These are phyloP conservation scores for Xylaria cubensis DNA, from an alignment of 495 filamentous ascomycete species.

Conservation along the genomic window DNA sequence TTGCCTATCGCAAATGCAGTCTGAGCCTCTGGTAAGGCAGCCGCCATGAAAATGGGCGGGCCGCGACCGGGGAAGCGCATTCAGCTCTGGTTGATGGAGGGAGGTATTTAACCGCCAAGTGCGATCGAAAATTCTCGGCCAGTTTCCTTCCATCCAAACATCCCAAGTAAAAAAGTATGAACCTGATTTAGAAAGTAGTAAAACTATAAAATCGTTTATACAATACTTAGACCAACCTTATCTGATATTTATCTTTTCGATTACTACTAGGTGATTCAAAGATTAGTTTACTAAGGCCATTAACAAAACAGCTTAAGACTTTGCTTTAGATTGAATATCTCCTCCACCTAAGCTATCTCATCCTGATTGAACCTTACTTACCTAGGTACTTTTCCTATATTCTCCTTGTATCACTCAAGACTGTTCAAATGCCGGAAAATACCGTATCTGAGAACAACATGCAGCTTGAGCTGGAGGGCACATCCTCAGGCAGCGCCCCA, in stretches of 20 bases:
- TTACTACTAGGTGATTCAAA: neutral
- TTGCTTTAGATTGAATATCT: too few relatives aligned
- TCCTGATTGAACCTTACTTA: neutral
- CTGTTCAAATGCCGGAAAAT: neutral
- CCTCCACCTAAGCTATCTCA: neutral
- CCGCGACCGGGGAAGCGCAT: neutral
- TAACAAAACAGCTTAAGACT: neutral
- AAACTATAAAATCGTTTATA: neutral
- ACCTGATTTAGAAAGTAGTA: neutral
- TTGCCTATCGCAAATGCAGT: neutral
- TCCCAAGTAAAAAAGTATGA: neutral
- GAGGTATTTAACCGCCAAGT: too few relatives aligned
- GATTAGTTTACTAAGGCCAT: neutral
- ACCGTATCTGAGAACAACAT: neutral
- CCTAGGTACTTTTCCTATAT: neutral
- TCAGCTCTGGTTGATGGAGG: neutral
- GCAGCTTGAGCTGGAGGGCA: neutral
- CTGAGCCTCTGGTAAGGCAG: neutral
- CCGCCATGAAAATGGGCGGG: neutral
- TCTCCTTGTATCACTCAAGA: neutral
- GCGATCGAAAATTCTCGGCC: neutral
- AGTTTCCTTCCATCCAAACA: neutral
- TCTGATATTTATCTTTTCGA: neutral
- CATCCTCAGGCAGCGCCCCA: neutral
- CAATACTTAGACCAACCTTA: neutral